Conservation (phyloP, 2,329 filamentous ascomycete species). For the Exserohilum turcica region DNA sequence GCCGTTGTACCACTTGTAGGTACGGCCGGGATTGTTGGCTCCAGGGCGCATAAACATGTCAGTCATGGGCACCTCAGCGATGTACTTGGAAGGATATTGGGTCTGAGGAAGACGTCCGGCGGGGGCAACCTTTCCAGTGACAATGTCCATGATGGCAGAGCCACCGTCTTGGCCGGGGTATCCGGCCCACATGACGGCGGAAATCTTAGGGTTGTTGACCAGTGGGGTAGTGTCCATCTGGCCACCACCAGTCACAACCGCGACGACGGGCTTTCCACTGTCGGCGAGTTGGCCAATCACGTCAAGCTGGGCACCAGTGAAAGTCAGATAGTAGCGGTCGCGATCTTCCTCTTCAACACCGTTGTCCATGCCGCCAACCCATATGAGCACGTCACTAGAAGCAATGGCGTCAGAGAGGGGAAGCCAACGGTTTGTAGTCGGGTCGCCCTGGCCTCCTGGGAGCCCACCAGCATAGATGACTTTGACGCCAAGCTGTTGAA, state of each 20-base stretch:
- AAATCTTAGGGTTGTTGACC: conserved; percentile 55
- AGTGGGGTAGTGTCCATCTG: conserved; percentile 61
- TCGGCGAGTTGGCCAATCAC: conserved; percentile 57
- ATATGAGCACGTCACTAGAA: conserved; percentile 60
- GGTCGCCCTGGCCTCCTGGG: conserved; percentile 34
- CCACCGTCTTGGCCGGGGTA: conserved; percentile 67
- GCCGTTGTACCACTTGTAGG: conserved; percentile 64
- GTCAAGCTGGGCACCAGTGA: conserved; percentile 59
- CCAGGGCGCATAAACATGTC: conserved; percentile 62
- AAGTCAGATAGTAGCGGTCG: conserved; percentile 59
- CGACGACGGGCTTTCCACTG: conserved; percentile 57
- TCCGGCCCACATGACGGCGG: conserved; percentile 62
- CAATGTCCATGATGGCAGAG: conserved; percentile 59
- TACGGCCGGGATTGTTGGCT: conserved; percentile 57
- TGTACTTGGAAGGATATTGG: conserved; percentile 61
- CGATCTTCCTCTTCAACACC: conserved; percentile 58
- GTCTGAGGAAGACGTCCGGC: conserved; percentile 63
- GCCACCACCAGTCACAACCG: conserved; percentile 60
- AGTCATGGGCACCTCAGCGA: conserved; percentile 58
- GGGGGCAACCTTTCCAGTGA: conserved; percentile 59
- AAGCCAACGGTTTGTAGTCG: conserved; percentile 33
- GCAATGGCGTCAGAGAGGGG: conserved; percentile 19
- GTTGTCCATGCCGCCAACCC: conserved; percentile 62
- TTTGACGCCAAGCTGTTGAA: conserved; percentile 52
- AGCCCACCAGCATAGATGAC: conserved; percentile 36